A percentile compares a stretch with the other conserved stretches of the same genome.
Conservation (phyloP, 106 monocot species). For the Apostasia ramifera region DNA sequence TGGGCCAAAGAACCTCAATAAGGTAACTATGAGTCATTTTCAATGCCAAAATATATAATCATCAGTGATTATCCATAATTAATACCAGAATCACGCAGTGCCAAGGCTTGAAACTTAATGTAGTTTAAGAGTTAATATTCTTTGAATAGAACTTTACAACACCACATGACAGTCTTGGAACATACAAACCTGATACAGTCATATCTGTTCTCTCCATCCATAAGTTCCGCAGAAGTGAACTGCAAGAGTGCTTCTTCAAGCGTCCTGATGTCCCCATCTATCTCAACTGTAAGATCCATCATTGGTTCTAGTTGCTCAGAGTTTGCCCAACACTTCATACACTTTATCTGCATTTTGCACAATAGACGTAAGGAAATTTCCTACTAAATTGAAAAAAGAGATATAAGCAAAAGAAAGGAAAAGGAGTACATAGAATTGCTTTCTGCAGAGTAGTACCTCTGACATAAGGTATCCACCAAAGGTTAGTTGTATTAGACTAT, state of each 20-base stretch:
- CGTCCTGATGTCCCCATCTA: slow-evolving; percentile 64
- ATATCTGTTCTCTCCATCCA: slow-evolving; percentile 77
- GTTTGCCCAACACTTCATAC: slow-evolving; percentile 54
- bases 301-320: slow-evolving; percentile 68
- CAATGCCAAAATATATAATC: too few relatives aligned
- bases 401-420: not conserved
- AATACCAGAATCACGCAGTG: too few relatives aligned
- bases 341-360: slow-evolving; percentile 66
- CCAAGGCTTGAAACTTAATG: too few relatives aligned
- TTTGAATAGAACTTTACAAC: too few relatives aligned
- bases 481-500: slow-evolving; percentile 61
- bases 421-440: not conserved
- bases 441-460: slow-evolving; percentile 29
- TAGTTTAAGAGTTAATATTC: too few relatives aligned
- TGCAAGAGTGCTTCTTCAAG: slow-evolving; percentile 69
- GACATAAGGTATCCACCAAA: slow-evolving; percentile 92
- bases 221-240: slow-evolving; percentile 62
- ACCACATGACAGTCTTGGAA: too few relatives aligned
- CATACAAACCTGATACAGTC: slow-evolving; percentile 41
- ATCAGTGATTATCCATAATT: too few relatives aligned
- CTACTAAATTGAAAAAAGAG: not conserved
- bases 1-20: too few relatives aligned
- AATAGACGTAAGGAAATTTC: slow-evolving; percentile 1
- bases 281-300: slow-evolving; percentile 91
- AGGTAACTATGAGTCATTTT: too few relatives aligned